Conservation (phyloP, 768 basidiomycete species). For the Boletellus ananas region DNA sequence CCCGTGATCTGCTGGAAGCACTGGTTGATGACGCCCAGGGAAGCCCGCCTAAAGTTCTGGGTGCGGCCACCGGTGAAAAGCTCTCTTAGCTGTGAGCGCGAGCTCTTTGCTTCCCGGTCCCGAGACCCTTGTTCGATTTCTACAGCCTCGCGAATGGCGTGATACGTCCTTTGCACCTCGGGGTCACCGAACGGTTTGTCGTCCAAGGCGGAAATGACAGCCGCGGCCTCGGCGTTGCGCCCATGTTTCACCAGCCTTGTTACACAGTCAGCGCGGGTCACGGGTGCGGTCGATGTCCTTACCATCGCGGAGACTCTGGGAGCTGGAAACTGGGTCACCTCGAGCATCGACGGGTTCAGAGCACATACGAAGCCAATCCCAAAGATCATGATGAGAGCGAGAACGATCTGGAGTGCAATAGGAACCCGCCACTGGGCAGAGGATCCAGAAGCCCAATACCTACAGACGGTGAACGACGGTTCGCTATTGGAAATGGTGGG, state of each 20-base stretch:
- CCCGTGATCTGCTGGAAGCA: constrained; percentile 70
- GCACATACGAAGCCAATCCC: constrained; percentile 43
- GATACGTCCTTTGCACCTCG: constrained; percentile 47
- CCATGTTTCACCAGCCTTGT: constrained; percentile 54
- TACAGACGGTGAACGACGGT: constrained; percentile 14
- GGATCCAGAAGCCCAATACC: constrained; percentile 47
- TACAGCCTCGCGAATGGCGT: constrained; percentile 52
- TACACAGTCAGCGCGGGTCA: not conserved
- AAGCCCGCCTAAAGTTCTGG: constrained; percentile 59
- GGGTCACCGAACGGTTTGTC: constrained; percentile 46
- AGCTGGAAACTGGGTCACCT: constrained; percentile 33
- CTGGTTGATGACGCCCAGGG: constrained; percentile 54
- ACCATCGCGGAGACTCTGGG: constrained; percentile 60
- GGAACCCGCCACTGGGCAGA: constrained; percentile 63
- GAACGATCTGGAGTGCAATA: constrained; percentile 54
- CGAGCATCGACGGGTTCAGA: not conserved
- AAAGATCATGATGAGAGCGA: constrained; percentile 51
- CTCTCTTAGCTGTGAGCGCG: constrained; percentile 40
- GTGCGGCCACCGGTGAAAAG: constrained; percentile 51
- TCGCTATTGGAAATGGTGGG: not conserved
- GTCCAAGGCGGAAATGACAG: constrained; percentile 60
- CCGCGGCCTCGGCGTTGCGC: constrained; percentile 51
- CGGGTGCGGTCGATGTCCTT: not conserved
- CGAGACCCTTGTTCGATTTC: constrained; percentile 35
- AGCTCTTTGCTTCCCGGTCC: not conserved